phyloP scores from a whole-genome alignment of 331 rosid genomes.

The Spiraea crenata region DNA sequence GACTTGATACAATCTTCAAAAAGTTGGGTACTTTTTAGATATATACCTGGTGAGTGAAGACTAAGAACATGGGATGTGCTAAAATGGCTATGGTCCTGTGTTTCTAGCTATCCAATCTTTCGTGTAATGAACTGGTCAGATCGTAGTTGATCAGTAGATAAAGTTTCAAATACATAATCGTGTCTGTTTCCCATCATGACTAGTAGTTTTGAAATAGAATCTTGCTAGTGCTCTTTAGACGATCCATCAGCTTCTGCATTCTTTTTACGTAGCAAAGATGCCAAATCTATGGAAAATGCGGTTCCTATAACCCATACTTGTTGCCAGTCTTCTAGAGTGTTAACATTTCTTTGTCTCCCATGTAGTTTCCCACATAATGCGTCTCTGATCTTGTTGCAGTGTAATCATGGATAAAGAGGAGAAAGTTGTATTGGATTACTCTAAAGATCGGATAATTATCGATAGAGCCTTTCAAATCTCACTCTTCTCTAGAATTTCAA shows the following conservation, averaged over 20 bases:
- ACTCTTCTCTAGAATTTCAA: slow-evolving; percentile 34
- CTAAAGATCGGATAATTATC: slow-evolving; percentile 26
- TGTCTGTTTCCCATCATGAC: too few species aligned
- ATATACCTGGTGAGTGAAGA: too few species aligned
- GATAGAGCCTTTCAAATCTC: slow-evolving; percentile 27
- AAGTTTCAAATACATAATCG: too few species aligned
- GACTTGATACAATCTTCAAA: neutral
- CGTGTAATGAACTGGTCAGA: too few species aligned
- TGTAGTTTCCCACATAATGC: neutral
- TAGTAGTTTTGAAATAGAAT: too few species aligned
- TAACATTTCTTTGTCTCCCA: neutral
- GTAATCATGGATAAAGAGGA: slow-evolving; percentile 36
- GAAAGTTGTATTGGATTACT: slow-evolving; percentile 35
- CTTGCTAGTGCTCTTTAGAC: too few species aligned
- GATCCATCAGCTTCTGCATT: neutral
- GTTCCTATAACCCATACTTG: neutral
- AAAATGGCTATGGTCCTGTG: too few species aligned
- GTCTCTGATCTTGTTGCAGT: slow-evolving; percentile 24
- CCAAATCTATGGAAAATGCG: too few species aligned
- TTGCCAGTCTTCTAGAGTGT: neutral
- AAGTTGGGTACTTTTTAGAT: neutral
- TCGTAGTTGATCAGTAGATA: too few species aligned
- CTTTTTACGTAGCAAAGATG: neutral
- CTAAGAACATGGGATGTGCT: too few species aligned
- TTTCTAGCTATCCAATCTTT: too few species aligned